Evolutionary conservation across 371 early-diverging fungal species (phyloP).

Genomic region (Chytridium lagenaria): DNA sequence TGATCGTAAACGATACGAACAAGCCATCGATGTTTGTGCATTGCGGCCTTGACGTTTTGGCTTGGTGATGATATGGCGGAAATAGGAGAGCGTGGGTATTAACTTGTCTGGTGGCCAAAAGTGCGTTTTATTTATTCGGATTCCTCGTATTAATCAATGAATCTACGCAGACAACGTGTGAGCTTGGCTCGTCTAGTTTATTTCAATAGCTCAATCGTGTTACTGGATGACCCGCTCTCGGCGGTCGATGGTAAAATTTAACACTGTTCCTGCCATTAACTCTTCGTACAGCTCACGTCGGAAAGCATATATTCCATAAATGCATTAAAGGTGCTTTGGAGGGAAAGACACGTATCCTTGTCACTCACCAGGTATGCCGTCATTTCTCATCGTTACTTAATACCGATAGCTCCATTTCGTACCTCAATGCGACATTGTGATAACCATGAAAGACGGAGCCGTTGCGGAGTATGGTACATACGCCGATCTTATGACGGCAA

Average conservation of each 20-base stretch:
- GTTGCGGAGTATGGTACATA: constrained; percentile 78
- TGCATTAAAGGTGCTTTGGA: constrained; percentile 33
- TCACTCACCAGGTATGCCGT: constrained; percentile 37
- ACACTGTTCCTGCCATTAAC: not conserved
- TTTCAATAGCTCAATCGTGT: constrained; percentile 61
- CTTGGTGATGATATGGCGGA: constrained; percentile 52
- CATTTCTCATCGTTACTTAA: constrained; percentile 57
- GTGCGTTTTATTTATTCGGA: too few species aligned
- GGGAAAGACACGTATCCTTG: constrained; percentile 38
- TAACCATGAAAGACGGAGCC: constrained; percentile 78
- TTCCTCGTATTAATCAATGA: too few species aligned
- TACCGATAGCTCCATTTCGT: constrained; percentile 68
- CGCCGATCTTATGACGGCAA: constrained; percentile 63
- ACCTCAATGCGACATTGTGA: constrained; percentile 70
- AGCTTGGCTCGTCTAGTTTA: constrained; percentile 40
- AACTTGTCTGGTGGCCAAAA: constrained; percentile 53
- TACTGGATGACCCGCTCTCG: constrained; percentile 76
- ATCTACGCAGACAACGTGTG: too few species aligned
- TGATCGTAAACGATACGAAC: constrained; percentile 41
- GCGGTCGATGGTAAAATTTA: constrained; percentile 69
- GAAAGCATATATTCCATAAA: constrained; percentile 39
- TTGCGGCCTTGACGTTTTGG: constrained; percentile 50
- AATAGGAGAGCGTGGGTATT: constrained; percentile 50
- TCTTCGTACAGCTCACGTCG: constrained; percentile 61
- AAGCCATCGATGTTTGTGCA: constrained; percentile 42